These are phyloP conservation scores for Populus hybrid DNA, from an alignment of 441 rosid genomes.

Conservation along the genomic window DNA sequence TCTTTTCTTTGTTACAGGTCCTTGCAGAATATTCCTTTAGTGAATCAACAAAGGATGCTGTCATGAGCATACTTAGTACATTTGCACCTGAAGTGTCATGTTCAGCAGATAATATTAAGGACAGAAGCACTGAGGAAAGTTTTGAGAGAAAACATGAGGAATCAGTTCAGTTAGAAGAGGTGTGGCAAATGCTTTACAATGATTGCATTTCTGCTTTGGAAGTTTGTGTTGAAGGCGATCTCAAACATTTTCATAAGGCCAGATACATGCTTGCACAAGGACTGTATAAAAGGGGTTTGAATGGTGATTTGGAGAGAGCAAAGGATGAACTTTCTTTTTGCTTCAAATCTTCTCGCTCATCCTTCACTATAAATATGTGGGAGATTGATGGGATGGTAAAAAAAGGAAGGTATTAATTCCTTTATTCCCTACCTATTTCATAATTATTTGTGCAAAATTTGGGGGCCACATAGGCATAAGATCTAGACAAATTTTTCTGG, in stretches of 20 bases:
- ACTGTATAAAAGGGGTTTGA: slow-evolving; percentile 67
- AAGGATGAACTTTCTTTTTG: slow-evolving; percentile 65
- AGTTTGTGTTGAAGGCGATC: slow-evolving; percentile 93
- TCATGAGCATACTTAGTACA: slow-evolving; percentile 41
- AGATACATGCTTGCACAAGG: slow-evolving; percentile 97
- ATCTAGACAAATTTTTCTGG: not conserved
- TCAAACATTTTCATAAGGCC: slow-evolving; percentile 98
- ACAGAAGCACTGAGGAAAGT: slow-evolving; percentile 35
- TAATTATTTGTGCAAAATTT: slow-evolving; percentile 7
- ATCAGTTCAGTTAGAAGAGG: slow-evolving; percentile 53
- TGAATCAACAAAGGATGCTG: slow-evolving; percentile 64
- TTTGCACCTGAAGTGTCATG: slow-evolving; percentile 42
- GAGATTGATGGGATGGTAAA: slow-evolving; percentile 99
- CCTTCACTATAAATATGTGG: slow-evolving; percentile 99
- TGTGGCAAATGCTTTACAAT: slow-evolving; percentile 83
- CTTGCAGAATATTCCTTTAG: slow-evolving; percentile 62
- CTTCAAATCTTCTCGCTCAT: slow-evolving; percentile 91
- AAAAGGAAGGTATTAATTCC: slow-evolving; percentile 75
- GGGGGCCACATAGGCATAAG: not conserved
- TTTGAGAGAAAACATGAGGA: slow-evolving; percentile 42
- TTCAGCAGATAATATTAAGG: slow-evolving; percentile 41
- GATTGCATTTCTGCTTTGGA: slow-evolving; percentile 95
- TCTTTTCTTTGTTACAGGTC: slow-evolving; percentile 45
- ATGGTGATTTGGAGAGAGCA: slow-evolving; percentile 48
- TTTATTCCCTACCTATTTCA: slow-evolving; percentile 13